Base-by-base conservation (phyloP, 176 grass and related monocot species). In the Tillandsia leiboldiana region DNA sequence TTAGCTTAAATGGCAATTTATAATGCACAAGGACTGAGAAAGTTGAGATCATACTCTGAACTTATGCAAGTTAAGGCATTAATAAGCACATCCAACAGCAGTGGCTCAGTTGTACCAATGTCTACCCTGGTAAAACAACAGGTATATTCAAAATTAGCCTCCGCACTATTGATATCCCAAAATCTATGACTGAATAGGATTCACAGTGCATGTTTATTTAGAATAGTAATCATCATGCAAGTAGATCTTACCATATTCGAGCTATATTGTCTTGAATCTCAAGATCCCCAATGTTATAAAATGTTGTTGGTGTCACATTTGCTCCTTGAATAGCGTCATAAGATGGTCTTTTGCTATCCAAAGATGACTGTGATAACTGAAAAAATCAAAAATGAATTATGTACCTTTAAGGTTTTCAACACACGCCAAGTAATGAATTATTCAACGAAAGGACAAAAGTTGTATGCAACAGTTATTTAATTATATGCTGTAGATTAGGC, bases 191-290 rank as follows among this genome's bases (percentile, higher is more conserved):
- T 11, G 63, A 50, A 65, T 24, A 51, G 33, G 29, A 61, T 78
- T 75, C 62, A 53, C 69, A 78, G 50, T 66, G 24, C 51, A 17
- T 33, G 75, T 2, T 28, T 15, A 78, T 11, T 7, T 42, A 7
- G 33, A 52, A 64, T 62, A 73, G 48, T 77, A 80, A 42, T 11
- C 63, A 64, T 17, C 17, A 2, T 10, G 74, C 56, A 71, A 50
- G 70, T 53, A 72, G 12, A 69, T 63, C 82, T 80, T 71, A 97
- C 93, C 93, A 97, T 76, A 97, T 73, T 9, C 89, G 81, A 76
- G 89, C 89, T 78, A 97, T 27, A 77, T 97, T 97, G 72, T 92
- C 88, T 87, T 97, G 89, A 80, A 97, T 72, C 83, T 97, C 93
- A 76, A 97, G 78, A 82, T 97, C 86, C 26, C 89, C 86, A 79